Base-by-base conservation (phyloP, 176 grass and related monocot species). In the Oryza glumipatula region DNA sequence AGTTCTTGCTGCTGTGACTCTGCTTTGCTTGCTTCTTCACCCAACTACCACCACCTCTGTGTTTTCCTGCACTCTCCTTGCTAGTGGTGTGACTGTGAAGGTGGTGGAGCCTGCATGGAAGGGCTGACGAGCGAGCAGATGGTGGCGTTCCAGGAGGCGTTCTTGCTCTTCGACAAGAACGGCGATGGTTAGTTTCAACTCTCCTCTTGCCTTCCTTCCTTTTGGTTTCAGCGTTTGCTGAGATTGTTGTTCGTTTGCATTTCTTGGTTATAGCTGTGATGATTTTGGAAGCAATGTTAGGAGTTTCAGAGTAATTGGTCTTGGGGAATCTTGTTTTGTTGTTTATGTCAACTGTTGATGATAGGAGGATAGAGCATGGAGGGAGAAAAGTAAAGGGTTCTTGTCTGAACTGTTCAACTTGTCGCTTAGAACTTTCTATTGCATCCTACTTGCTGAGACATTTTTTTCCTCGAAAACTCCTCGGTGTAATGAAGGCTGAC, bases 81-180 rank as follows among this genome's bases (percentile, higher is more conserved):
- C 11, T 48, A 32, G 51, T 77, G 51, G 79, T 46, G 86, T 38
- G 11, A 38, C 38, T 61, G 16, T 75, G 49, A 76, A 48, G 52
- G 39, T 44, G 58, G 48, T 14, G 19, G 66, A 14, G 84, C 7
- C n/a, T 64, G 67, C 85, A 91, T 92, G 90, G 90, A 92, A 73
- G 82, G 19, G 75, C 80, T 94, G 72, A 92, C 92, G 8, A 56
- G 73, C 24, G 94, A 94, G 63, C 90, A 94, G 84, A 92, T 90
- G 73, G 44, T 68, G 6, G 92, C 91, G n/a, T 85, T 94, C 49
- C 73, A 54, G 77, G 89, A 97, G 80, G 90, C 90, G 13, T 97
- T 94, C 88, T 94, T 70, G 9, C 85, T 97, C 86, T 97, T 94
- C 23, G 92, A 97, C 88, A 97, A 83, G 85, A 91, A 97, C 78